phyloP scores from a whole-genome alignment of 768 basidiomycete species.

The Serendipita sp. region DNA sequence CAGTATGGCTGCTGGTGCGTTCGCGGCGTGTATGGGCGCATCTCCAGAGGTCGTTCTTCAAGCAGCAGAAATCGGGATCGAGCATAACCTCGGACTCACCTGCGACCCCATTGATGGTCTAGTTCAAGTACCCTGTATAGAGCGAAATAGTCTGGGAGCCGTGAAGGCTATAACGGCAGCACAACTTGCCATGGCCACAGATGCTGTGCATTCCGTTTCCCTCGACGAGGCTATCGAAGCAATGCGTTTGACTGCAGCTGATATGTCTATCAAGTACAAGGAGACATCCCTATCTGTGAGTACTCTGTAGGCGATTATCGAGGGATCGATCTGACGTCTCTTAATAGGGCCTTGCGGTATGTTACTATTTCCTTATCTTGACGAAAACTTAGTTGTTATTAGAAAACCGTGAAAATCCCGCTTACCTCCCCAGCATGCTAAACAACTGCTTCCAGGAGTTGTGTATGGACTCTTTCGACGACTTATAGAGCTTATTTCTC shows the following conservation, averaged over 20 bases:
- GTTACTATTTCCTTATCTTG: constrained; percentile 14
- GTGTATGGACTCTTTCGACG: neutral
- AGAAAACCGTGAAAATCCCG: constrained; percentile 72
- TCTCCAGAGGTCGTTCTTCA: constrained; percentile 71
- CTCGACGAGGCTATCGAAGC: constrained; percentile 93
- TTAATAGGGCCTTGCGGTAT: constrained; percentile 41
- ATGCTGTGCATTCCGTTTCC: constrained; percentile 72
- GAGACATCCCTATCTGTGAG: constrained; percentile 83
- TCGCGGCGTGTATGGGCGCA: constrained; percentile 88
- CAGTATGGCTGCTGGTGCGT: constrained; percentile 89
- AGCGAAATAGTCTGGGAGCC: constrained; percentile 71
- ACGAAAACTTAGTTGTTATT: constrained; percentile 12
- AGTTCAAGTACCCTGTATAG: constrained; percentile 91
- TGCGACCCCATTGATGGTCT: constrained; percentile 90
- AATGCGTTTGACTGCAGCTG: constrained; percentile 73
- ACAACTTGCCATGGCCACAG: constrained; percentile 84
- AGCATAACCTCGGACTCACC: constrained; percentile 33
- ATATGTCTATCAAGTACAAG: constrained; percentile 92
- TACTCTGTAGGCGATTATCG: constrained; percentile 7
- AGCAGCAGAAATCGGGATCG: constrained; percentile 12
- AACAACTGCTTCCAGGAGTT: neutral
- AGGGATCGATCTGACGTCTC: constrained; percentile 5
- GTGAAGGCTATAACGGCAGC: constrained; percentile 90
- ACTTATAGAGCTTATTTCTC: neutral
- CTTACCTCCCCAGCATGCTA: constrained; percentile 72